Base-by-base conservation (phyloP, 495 filamentous ascomycete species). In the Trichoderma gamsii region DNA sequence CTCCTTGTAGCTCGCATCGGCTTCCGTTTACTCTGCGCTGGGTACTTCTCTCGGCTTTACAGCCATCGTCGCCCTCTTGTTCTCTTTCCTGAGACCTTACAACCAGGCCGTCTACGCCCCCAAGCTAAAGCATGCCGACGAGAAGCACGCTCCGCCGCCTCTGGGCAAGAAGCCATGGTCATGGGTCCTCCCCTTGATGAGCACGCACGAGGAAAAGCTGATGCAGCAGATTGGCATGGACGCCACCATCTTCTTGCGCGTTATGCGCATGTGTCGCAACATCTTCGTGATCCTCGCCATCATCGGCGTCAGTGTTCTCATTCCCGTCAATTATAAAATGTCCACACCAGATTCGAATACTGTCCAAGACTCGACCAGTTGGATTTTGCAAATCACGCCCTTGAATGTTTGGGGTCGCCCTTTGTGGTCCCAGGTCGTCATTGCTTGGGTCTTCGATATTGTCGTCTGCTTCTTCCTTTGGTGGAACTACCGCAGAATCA, bases 91-190 rank as follows among this genome's bases (percentile, higher is more conserved):
- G 63, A 90, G 96, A 70, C 95, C 96, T 5, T 92, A 92, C 75
- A 93, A 98, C 74, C 88, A 86, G 52, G 82, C 92, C 71, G 92
- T 98, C 52, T 99, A 99, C 77, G 93, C 96, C 5, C 95, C 95
- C 46, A 96, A 97, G 72, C 83, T 96, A 70, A 96, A 95, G 73
- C 89, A 97, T 82, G 92, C 91, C 71, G 92, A 99, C 75, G 86
- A 90, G 69, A 94, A 92, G 80, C 93, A 97, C 81, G 83, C 90
- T 27, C 95, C 95, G n/a, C 95, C 95, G n/a, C 86, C 87, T 23
- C 84, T 97, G 70, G 92, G 90, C 46, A 96, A 89, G 73, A 91
- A 93, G 21, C 75, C 93, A 43, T 90, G 97, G 72, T 87, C 92
- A 51, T 99, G 95, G 95, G 72, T 94, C 38, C 79, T 79, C 52